Evolutionary conservation across 2,329 filamentous ascomycete species (phyloP).

Genomic region (Bipolaris oryzae): DNA sequence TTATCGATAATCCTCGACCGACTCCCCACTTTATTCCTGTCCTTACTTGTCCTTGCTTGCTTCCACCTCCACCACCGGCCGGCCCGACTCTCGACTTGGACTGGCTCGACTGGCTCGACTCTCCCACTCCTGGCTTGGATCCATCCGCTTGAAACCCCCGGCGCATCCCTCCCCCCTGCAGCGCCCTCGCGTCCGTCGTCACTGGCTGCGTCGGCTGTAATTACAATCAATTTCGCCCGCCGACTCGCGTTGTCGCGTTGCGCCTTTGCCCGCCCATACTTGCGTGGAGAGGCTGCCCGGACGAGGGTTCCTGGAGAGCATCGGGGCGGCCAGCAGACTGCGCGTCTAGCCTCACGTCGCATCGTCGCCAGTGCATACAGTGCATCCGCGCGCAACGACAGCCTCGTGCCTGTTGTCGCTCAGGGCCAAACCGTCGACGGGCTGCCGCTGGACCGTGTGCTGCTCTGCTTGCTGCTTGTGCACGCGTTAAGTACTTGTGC

Average conservation of each 20-base stretch:
- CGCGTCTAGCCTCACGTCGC: background rate
- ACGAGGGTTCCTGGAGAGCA: conserved; percentile 34
- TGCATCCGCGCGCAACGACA: background rate
- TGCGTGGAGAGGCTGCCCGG: conserved; percentile 20
- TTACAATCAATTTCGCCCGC: conserved; percentile 35
- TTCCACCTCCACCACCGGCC: no score
- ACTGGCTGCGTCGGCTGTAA: conserved; percentile 40
- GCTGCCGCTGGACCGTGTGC: background rate
- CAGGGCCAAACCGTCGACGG: background rate
- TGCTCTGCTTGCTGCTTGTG: no score
- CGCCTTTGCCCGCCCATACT: conserved; percentile 31
- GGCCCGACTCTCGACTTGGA: no score
- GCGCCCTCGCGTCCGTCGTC: conserved; percentile 32
- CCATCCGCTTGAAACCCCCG: conserved; percentile 8
- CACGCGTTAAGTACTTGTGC: conserved; percentile 33
- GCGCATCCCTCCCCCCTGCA: conserved; percentile 35
- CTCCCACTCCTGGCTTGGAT: background rate
- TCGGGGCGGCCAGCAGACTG: conserved; percentile 21
- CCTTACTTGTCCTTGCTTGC: no score
- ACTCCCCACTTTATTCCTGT: no score
- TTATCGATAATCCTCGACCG: conserved; percentile 7
- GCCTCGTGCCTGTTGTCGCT: background rate
- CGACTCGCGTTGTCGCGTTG: conserved; percentile 38
- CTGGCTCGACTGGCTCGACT: background rate
- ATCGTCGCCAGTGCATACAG: conserved; percentile 1